Evolutionary conservation across 495 filamentous ascomycete genomes (phyloP), one percentile per base, ranked within the genome.

Genomic region (Ascodesmis nigricans): DNA sequence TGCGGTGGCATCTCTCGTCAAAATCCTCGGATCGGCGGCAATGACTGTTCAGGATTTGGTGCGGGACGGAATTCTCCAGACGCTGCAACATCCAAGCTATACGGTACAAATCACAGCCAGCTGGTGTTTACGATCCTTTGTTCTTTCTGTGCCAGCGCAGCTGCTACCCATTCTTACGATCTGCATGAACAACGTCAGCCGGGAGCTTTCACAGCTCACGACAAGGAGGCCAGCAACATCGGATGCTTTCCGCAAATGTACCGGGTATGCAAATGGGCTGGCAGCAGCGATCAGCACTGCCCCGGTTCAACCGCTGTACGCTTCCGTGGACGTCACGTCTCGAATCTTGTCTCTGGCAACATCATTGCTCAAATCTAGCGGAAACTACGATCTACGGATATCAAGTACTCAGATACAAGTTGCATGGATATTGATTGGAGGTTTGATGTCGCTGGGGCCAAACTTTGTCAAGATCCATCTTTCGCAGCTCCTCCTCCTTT

Each of bases 391-490:
- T 43, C 63, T 99, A 35, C 73, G 90, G 28, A 73, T 84, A 29
- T 84, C 84, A 11, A 76, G 76, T 45, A 91, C 80, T 10, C 87
- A 99, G 49, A 81, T 99, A 22, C 87, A 99, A 45, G 82, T 95
- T 3, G 84, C 87, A 13, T 99, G 87, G 87, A 91, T 91, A 27
- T 55, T 99, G 33, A 90, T 99, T 36, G 87, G 87, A 21, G 87
- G 87, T 0, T 57, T 99, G 16, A 95, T 95, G 90, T 78, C 83
- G 4, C 62, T 95, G 1, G 87, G 87, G 0, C 90, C 90, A 3
- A 93, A 91, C 51, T 99, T 99, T 52, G 84, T 95, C 55, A 99
- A 99, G 56, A 95, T 92, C 25, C 87, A 95, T 58, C 64, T 99
- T 13, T 84, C 84, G 2, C 87, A 95, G 53, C 59, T 99, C 29